Percentiles rank a stretch among this genome's conserved stretches.
These are phyloP conservation scores for Globisporangium nodosum DNA, from an alignment of 352 stramenopile genomes.

Conservation along the genomic window DNA sequence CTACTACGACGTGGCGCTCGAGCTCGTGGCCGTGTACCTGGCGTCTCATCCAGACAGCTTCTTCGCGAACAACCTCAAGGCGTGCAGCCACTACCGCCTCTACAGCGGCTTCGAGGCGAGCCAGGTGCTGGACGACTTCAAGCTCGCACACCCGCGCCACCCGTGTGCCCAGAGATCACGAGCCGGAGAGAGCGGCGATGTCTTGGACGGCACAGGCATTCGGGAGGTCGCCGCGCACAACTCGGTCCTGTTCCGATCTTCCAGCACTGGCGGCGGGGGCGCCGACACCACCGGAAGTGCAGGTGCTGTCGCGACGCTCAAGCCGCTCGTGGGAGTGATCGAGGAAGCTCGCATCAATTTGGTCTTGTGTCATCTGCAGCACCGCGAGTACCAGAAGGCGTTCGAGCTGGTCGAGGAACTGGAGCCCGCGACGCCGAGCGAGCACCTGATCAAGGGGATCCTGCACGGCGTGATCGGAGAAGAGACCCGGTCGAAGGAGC, in stretches of 20 bases:
- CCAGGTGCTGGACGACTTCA: conserved; percentile 82
- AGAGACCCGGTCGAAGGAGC: conserved; percentile 49
- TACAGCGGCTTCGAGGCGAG: conserved; percentile 54
- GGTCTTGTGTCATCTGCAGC: conserved; percentile 44
- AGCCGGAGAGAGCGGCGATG: background rate
- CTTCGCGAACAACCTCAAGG: conserved; percentile 68
- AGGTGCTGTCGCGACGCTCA: conserved; percentile 17
- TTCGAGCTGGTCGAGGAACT: conserved; percentile 56
- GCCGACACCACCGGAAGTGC: background rate
- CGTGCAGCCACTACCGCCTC: conserved; percentile 51
- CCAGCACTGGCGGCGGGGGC: background rate
- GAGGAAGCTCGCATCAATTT: conserved; percentile 55
- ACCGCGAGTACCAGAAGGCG: conserved; percentile 36
- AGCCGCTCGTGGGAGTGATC: conserved; percentile 30
- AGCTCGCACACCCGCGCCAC: conserved; percentile 39
- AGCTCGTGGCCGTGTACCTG: conserved; percentile 57
- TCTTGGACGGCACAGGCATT: conserved; percentile 16
- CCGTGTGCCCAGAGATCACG: conserved; percentile 12
- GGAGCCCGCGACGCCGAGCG: conserved; percentile 30
- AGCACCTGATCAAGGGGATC: conserved; percentile 55
- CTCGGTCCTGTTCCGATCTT: conserved; percentile 31
- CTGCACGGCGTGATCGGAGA: conserved; percentile 57
- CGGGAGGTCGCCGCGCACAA: conserved; percentile 51
- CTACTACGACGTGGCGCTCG: conserved; percentile 65
- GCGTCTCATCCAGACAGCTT: conserved; percentile 41